Conservation (phyloP, 352 stramenopile species). For the Phytopythium cucurbitacearum region DNA sequence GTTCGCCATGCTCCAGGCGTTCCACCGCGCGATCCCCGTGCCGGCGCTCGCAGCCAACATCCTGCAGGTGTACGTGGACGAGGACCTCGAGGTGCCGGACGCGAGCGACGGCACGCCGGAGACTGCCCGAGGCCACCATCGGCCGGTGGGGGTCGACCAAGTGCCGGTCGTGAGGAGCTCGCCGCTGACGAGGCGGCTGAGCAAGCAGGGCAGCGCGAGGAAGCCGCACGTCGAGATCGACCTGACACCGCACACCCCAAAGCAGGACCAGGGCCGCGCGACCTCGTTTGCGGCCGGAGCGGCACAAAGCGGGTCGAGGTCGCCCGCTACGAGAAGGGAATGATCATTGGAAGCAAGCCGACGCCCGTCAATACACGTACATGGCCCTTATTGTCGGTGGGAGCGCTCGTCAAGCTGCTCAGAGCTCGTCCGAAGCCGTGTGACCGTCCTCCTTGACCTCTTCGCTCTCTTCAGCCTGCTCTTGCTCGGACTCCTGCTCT, state of each 20-base stretch:
- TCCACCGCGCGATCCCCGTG: constrained; percentile 51
- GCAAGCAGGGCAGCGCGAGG: constrained; percentile 8
- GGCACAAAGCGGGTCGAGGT: no score
- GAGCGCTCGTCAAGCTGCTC: no score
- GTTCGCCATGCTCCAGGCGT: constrained; percentile 48
- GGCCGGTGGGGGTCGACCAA: not conserved
- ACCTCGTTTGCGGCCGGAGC: not conserved
- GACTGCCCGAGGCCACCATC: not conserved
- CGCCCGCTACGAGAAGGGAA: no score
- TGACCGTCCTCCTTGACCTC: not conserved
- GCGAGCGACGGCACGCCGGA: constrained; percentile 1
- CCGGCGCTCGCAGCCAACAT: constrained; percentile 48
- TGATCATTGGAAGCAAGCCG: no score
- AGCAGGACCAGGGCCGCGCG: not conserved
- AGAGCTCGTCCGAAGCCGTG: no score
- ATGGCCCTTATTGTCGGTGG: no score
- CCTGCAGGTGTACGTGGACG: constrained; percentile 44
- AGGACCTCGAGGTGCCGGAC: constrained; percentile 44
- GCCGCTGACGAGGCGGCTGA: constrained; percentile 28
- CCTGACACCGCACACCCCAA: constrained; percentile 18
- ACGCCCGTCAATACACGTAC: no score
- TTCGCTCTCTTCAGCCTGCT: constrained; percentile 12
- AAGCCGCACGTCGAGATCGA: constrained; percentile 50
- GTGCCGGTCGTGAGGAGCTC: constrained; percentile 12
- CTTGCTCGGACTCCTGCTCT: constrained; percentile 15